phyloP scores from a whole-genome alignment of 75 land plant species.

The Adiantum capillusveneris region DNA sequence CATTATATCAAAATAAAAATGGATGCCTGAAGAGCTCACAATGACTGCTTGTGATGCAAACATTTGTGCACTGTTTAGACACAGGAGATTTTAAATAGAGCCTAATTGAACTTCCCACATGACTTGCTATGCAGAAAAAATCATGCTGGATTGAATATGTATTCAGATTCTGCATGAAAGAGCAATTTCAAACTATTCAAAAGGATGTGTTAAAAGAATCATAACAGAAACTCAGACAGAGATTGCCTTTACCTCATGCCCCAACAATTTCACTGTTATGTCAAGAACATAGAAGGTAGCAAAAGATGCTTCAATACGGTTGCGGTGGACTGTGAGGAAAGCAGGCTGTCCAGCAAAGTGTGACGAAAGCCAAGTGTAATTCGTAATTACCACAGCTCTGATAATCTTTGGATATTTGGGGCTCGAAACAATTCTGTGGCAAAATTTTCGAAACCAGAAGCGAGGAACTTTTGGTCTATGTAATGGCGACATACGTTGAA shows the following conservation, averaged over 20 bases:
- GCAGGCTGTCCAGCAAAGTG: background rate
- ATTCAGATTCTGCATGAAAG: too few species aligned
- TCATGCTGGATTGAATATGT: too few species aligned
- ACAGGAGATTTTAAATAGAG: too few species aligned
- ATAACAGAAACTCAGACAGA: too few species aligned
- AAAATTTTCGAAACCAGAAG: background rate
- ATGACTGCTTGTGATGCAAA: too few species aligned
- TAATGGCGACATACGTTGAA: constrained; percentile 19
- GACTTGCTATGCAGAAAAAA: too few species aligned
- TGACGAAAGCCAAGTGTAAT: constrained; percentile 21
- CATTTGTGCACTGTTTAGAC: too few species aligned
- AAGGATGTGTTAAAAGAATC: too few species aligned
- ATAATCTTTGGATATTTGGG: constrained; percentile 10
- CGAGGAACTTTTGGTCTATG: constrained; percentile 6
- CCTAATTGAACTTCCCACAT: too few species aligned
- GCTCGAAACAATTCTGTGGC: constrained; percentile 13
- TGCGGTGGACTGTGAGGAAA: background rate
- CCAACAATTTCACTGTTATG: constrained; percentile 12
- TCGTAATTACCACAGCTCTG: constrained; percentile 7
- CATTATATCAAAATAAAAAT: too few species aligned
- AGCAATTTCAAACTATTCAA: too few species aligned
- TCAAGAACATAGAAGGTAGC: constrained; percentile 14
- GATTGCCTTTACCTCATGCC: constrained; percentile 28
- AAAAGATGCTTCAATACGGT: constrained; percentile 10
- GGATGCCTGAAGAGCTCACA: too few species aligned